Base-by-base conservation (phyloP, 495 filamentous ascomycete species). In the Mycothermus thermophilus region DNA sequence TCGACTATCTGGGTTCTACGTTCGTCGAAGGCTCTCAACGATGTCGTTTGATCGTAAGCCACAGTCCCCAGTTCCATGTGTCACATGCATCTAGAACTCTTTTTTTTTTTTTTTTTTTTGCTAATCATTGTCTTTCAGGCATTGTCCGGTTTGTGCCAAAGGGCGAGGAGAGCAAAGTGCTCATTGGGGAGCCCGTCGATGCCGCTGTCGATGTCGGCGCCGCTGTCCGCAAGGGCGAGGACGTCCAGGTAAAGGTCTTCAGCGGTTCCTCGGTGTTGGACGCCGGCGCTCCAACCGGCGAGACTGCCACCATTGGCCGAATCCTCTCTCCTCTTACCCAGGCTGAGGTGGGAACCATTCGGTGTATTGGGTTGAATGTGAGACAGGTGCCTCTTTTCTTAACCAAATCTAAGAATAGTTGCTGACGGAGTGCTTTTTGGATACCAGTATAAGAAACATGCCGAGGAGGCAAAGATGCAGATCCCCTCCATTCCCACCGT, bases 131-230 rank as follows among this genome's bases (percentile, higher is more conserved):
- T n/a, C n/a, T n/a, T n/a, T n/a, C 39, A 75, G 72, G 72, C 48
- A 61, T 77, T 46, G 69, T 75, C 43, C 67, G 73, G 35, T 76
- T 77, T 41, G 54, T 64, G 28, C 66, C 74, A 37, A 70, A 66
- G 49, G 67, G 62, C 9, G 58, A 64, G 40, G 53, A 57, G 27
- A 46, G 51, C 44, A 66, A 60, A 36, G 49, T 70, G 39, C 51
- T 75, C 27, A 68, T 76, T 46, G 72, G 72, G 21, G 64, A 77
- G 51, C 73, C 73, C 11, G 50, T 65, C 15, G 63, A 72, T 41
- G 42, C 52, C 7, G 41, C 63, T 9, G 36, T 75, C 19, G 69
- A 77, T 38, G 62, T 77, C 16, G 72, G 70, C 29, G 45, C 66
- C 9, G 70, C 71, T 8, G 54, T 74, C 14, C 63, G 64, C 40